phyloP scores from a whole-genome alignment of 441 rosid species.

The Gossypium lobatum region DNA sequence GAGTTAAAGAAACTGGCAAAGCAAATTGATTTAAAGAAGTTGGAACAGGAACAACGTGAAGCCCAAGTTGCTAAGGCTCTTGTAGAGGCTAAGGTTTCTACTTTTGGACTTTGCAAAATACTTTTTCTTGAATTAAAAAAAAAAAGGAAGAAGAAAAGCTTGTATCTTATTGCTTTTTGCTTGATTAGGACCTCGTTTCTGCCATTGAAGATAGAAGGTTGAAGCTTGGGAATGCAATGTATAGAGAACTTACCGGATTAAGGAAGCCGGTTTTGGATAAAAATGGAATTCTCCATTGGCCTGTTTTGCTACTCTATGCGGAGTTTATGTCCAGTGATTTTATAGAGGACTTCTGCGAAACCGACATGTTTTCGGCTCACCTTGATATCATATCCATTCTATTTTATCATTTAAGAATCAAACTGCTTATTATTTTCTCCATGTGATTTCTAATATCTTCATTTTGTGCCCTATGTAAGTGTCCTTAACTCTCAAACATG shows the following conservation, averaged over 20 bases:
- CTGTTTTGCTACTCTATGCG: slow-evolving; percentile 79
- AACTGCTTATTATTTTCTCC: background rate
- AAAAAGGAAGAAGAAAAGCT: background rate
- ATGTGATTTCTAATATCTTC: slow-evolving; percentile 2
- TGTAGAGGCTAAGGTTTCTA: slow-evolving; percentile 63
- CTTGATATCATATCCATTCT: slow-evolving; percentile 81
- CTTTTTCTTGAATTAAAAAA: background rate
- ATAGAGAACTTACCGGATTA: slow-evolving; percentile 66
- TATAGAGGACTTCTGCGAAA: slow-evolving; percentile 83
- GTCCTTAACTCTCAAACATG: slow-evolving; percentile 69
- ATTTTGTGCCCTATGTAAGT: slow-evolving; percentile 13
- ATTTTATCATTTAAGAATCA: background rate
- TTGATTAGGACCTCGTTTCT: slow-evolving; percentile 52
- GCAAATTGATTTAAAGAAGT: slow-evolving; percentile 49
- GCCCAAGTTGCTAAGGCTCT: slow-evolving; percentile 56
- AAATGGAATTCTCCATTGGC: slow-evolving; percentile 79
- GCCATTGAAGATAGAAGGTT: slow-evolving; percentile 62
- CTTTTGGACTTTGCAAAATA: slow-evolving; percentile 4
- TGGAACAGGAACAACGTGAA: slow-evolving; percentile 45
- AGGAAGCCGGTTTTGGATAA: slow-evolving; percentile 71
- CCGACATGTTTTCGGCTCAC: slow-evolving; percentile 71
- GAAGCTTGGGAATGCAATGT: slow-evolving; percentile 76
- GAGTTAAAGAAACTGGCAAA: slow-evolving; percentile 59
- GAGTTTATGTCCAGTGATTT: slow-evolving; percentile 94
- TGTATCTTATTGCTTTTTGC: background rate